Base-by-base conservation (phyloP, 768 basidiomycete species). In the Boletus bicolor region DNA sequence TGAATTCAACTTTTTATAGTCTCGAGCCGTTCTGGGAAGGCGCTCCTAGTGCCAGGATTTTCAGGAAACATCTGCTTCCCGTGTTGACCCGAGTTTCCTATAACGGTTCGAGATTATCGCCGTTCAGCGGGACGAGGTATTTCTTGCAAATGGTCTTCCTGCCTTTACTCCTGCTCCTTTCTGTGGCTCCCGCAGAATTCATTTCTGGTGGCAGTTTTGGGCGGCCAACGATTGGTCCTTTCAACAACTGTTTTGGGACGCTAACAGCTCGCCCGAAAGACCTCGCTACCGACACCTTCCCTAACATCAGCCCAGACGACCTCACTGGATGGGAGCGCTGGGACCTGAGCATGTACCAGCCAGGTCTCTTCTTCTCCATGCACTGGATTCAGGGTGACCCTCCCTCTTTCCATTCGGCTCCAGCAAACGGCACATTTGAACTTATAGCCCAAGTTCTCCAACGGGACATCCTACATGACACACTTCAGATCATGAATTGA, bases 211-310 rank as follows among this genome's bases (percentile, higher is more conserved):
- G 52, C 14, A 51, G 19, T 4, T 51, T 51, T 51, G 47, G 35
- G 11, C 30, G 30, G 7, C 1, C 52, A 32, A 51, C 44, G 8
- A 54, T 45, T 7, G 58, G 61, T 12, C 61, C 61, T 5, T 57
- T 54, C 50, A 57, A 60, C n/a, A 60, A 57, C 32, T 62, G 61
- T 37, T 60, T 55, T 7, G 59, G 61, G 14, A 30, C 28, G 8
- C 30, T 63, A n/a, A 45, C 45, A 15, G 19, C 12, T 11, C 54
- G 41, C 6, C 60, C 57, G 2, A 53, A 12, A 10, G 54, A 53
- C 36, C 34, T 56, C 36, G 58, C 54, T 10, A 41, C 51, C 24
- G 58, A 61, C 19, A 61, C 54, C n/a, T 44, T 59, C 9, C 54
- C 58, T 8, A 60, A 60, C 37, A 60, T 60, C n/a, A 34, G 37